Base-by-base conservation (phyloP, 2,329 filamentous ascomycete species). In the Phaeosphaeriaceae sp. region DNA sequence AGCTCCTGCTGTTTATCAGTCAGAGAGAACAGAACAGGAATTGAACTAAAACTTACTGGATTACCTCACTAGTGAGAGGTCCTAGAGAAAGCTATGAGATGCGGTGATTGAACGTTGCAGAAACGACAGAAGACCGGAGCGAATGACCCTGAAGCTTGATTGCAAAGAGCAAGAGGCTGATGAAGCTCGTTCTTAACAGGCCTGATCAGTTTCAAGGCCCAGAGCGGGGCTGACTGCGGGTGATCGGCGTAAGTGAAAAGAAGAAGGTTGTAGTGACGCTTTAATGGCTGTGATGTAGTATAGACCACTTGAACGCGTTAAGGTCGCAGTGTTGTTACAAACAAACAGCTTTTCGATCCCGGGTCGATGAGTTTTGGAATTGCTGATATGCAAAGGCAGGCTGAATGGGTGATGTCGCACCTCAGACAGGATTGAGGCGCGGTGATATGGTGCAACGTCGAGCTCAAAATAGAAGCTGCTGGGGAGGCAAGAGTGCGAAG, bases 351-450 rank as follows among this genome's bases (percentile, higher is more conserved):
- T 46, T 56, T 49, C 39, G 41, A 47, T 45, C 54, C 46, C 50
- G 61, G 56, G 64, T 58, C 57, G 62, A 53, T 51, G 51, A 50
- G 50, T 55, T 52, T 36, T 63, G 56, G 55, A 54, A 60, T 59
- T 55, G 59, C 60, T 60, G 64, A 63, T 67, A 61, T 66, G 63
- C 60, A 59, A 58, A 60, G 51, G 54, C 62, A 68, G 67, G 66
- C 65, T 67, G 61, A 68, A 70, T 64, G 59, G 61, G 50, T 68
- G 63, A 63, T 67, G 67, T 66, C 58, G 66, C 62, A 65, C 58
- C 58, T 57, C 58, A 48, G 60, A 58, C 50, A 57, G 61, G 56
- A 65, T 59, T 64, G 66, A 61, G 66, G 65, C 65, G 66, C 64
- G 59, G 66, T 63, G 58, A 63, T 62, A 52, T 60, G 54, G 64